A percentile compares a stretch with the other conserved stretches of the same genome.
phyloP scores from a whole-genome alignment of 225 moss, liverwort and hornwort species.

The Antitrichia curtipendula region DNA sequence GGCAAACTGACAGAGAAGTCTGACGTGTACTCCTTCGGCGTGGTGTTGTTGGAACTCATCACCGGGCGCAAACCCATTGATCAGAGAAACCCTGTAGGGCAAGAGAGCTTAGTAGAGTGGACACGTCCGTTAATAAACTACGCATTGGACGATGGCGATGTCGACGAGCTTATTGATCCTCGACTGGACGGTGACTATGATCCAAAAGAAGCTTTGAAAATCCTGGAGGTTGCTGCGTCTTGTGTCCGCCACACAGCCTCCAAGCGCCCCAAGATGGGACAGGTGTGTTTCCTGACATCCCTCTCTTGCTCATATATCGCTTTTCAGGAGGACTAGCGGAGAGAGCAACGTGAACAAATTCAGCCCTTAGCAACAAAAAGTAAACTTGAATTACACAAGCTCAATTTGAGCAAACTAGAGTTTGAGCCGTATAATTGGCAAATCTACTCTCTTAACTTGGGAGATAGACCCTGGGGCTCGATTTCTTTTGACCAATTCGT shows the following conservation, averaged over 20 bases:
- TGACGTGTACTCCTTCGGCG: slow-evolving; percentile 86
- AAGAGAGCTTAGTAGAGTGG: slow-evolving; percentile 91
- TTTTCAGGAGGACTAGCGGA: neutral
- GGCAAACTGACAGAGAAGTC: slow-evolving; percentile 88
- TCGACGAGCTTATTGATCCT: slow-evolving; percentile 57
- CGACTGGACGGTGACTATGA: slow-evolving; percentile 46
- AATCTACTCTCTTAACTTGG: no score
- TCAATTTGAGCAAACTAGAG: neutral
- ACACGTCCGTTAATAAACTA: slow-evolving; percentile 53
- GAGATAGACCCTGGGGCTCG: neutral
- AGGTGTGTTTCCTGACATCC: slow-evolving; percentile 15
- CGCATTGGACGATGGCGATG: slow-evolving; percentile 51
- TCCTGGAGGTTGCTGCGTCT: slow-evolving; percentile 75
- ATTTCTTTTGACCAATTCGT: neutral
- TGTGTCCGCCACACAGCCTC: slow-evolving; percentile 83
- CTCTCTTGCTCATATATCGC: neutral
- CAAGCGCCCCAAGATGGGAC: slow-evolving; percentile 92
- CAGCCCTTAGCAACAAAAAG: neutral
- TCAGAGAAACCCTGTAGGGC: slow-evolving; percentile 48
- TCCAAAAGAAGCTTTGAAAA: slow-evolving; percentile 53
- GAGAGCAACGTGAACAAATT: neutral
- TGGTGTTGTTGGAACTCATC: slow-evolving; percentile 75
- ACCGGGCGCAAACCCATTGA: slow-evolving; percentile 83
- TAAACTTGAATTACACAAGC: neutral
- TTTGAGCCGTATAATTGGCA: neutral